Base-by-base conservation (phyloP, 129 eudicot genomes). In the Tanacetum coccineum region DNA sequence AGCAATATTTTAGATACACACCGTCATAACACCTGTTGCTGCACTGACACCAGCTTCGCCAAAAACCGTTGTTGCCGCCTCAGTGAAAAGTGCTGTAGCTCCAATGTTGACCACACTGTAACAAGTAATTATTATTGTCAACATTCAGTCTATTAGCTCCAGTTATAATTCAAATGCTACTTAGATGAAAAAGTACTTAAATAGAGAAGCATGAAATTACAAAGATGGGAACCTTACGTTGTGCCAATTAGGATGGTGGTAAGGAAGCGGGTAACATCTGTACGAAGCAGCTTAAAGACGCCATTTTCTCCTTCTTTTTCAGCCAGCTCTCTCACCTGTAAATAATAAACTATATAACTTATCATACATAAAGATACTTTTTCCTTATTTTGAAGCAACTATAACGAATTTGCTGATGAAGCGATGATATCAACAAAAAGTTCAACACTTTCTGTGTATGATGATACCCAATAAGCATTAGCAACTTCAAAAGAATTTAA, bases 41-140 rank as follows among this genome's bases (percentile, higher is more conserved):
- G 92, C 92, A 40, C 83, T 82, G 56, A 86, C 79, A 62, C 92
- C 88, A 54, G 88, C 92, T 78, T 86, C 92, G 3, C 92, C 92
- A 75, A 86, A 86, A 46, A 80, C 79, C 44, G 82, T 76, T 68
- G 92, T 86, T 21, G 92, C 92, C 10, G 92, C 92, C 59, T 86
- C 88, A 9, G 92, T 86, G 67, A 86, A 85, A 30, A 86, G 81
- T 54, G 92, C 92, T 52, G 92, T 86, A 59, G 92, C 88, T 78
- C 82, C 92, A 64, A 86, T 86, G 67, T 86, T 86, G 68, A 86
- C 92, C 64, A 86, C 92, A 52, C 92, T 86, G 64, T 22, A 13
- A 50, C 65, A 50, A 67, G 4, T 49, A 12, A 42, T 45, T 18
- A 26, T 4, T 18, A 60, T 19, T 36, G 36, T 51, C 46, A 56